A percentile compares a stretch with the other conserved stretches of the same genome.
Evolutionary conservation across 1,139 yeast species (phyloP).

Genomic region (Scheffersomyces quercinus): DNA sequence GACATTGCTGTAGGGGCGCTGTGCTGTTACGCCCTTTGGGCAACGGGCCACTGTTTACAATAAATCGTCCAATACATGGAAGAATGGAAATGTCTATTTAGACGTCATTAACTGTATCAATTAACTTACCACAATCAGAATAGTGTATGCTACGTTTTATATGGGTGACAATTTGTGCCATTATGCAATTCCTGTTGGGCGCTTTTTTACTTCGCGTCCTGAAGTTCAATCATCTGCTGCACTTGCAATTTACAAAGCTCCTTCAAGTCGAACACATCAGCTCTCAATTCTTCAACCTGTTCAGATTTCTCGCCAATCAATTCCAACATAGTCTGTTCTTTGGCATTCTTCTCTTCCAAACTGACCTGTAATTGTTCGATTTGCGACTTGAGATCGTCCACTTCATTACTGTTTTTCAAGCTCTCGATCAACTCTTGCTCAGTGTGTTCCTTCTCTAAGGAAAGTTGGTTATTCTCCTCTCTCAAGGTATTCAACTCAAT

Average conservation of each 20-base stretch:
- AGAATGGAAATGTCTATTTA: too few species aligned
- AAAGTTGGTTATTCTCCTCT: conserved; percentile 60
- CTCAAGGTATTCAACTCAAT: conserved; percentile 67
- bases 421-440: conserved; percentile 60
- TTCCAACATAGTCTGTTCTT: conserved; percentile 65
- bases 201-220: conserved; percentile 25
- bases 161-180: too few species aligned
- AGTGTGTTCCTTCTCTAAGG: conserved; percentile 61
- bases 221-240: conserved; percentile 77
- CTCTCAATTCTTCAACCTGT: conserved; percentile 76
- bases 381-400: conserved; percentile 34
- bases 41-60: too few species aligned
- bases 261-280: conserved; percentile 87
- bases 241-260: conserved; percentile 80
- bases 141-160: too few species aligned
- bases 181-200: background rate
- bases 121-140: too few species aligned
- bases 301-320: conserved; percentile 89
- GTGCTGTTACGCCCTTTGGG: too few species aligned
- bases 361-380: conserved; percentile 37
- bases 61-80: too few species aligned
- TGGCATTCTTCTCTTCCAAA: conserved; percentile 37
- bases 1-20: too few species aligned
- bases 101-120: too few species aligned
- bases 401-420: conserved; percentile 50